Percentiles rank a stretch among this genome's conserved stretches.
phyloP scores from a whole-genome alignment of 257 asterid genomes.

The Solanum neorickii region DNA sequence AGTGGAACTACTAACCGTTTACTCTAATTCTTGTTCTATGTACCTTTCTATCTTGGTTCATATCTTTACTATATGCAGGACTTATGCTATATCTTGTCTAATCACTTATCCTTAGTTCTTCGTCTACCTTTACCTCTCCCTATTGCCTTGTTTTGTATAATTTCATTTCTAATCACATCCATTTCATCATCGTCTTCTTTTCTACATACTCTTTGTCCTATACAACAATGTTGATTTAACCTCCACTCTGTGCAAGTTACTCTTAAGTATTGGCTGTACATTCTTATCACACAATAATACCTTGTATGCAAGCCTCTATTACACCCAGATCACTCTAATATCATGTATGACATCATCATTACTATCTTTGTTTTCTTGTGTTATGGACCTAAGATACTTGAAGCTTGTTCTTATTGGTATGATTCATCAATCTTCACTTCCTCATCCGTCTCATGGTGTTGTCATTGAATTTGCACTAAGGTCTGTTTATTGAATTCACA shows the following conservation, averaged over 20 bases:
- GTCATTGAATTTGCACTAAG: not conserved
- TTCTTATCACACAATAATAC: too few species aligned
- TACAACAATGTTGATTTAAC: too few species aligned
- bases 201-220: not conserved
- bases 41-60: not conserved
- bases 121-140: not conserved
- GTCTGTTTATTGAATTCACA: not conserved
- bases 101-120: not conserved
- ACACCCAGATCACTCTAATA: too few species aligned
- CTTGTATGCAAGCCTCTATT: too few species aligned
- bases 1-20: not conserved
- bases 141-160: not conserved
- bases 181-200: not conserved
- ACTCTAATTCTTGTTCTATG: not conserved
- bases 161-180: too few species aligned
- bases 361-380: accelerated
- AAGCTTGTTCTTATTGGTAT: not conserved
- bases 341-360: not conserved
- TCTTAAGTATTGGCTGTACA: too few species aligned
- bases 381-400: not conserved
- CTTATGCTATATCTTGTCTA: not conserved
- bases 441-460: not conserved
- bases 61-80: too few species aligned
- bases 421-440: not conserved
- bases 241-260: too few species aligned